Conservation (phyloP, 495 filamentous ascomycete genomes). For the Penicillium mononematosum region DNA sequence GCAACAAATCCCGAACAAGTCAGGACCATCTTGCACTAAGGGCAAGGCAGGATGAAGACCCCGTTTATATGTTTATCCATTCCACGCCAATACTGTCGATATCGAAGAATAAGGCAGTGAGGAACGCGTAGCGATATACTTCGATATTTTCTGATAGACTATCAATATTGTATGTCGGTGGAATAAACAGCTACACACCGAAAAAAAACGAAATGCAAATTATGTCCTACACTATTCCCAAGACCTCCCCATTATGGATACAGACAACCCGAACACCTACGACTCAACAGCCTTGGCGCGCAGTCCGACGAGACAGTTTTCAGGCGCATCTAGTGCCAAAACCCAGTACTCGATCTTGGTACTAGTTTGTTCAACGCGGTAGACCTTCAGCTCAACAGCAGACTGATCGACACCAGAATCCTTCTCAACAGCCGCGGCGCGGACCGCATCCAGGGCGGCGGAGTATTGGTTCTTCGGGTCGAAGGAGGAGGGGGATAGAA, state of each 20-base stretch:
- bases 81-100: not conserved
- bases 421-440: conserved; percentile 31
- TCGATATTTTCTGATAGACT: not conserved
- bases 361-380: conserved; percentile 58
- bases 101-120: conserved; percentile 1
- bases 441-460: conserved; percentile 32
- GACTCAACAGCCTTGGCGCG: conserved; percentile 76
- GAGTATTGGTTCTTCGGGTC: conserved; percentile 43
- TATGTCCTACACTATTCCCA: not conserved
- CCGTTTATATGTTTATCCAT: conserved; percentile 13
- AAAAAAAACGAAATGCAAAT: not conserved
- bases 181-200: not conserved
- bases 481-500: conserved; percentile 37
- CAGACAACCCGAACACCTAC: conserved; percentile 26
- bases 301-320: conserved; percentile 64
- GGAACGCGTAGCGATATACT: not conserved
- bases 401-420: conserved; percentile 30
- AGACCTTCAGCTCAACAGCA: conserved; percentile 72
- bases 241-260: not conserved
- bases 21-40: conserved; percentile 8
- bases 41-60: not conserved
- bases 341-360: conserved; percentile 76
- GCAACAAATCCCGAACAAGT: conserved; percentile 8
- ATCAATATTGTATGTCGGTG: not conserved
- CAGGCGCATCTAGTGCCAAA: conserved; percentile 55